Conservation (phyloP, 2,329 filamentous ascomycete species). For the Fonsecaea pedrosoi region DNA sequence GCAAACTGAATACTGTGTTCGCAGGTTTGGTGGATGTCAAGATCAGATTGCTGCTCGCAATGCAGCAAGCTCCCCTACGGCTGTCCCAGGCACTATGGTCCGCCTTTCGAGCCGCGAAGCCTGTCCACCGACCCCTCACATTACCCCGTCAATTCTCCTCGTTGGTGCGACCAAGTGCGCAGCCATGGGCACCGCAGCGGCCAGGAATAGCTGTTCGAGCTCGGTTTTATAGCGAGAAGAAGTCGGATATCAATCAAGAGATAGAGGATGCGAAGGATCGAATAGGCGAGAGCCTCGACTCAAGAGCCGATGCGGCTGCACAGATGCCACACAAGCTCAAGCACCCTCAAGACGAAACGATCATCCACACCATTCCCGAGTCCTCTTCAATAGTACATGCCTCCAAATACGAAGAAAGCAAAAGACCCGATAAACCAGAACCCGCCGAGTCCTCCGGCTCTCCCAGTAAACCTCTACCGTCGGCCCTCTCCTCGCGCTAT, state of each 20-base stretch:
- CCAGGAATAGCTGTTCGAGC: constrained; percentile 31
- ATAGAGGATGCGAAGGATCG: constrained; percentile 36
- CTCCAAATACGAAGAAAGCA: constrained; percentile 17
- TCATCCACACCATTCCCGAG: constrained; percentile 39
- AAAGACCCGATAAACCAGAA: constrained; percentile 7
- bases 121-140: constrained; percentile 22
- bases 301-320: constrained; percentile 32
- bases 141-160: constrained; percentile 24
- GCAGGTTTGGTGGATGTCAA: neutral
- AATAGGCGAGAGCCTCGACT: constrained; percentile 37
- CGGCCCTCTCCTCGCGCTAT: constrained; percentile 59
- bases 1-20: neutral
- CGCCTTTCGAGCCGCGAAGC: constrained; percentile 41
- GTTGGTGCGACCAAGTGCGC: constrained; percentile 17
- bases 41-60: constrained; percentile 27
- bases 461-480: constrained; percentile 54
- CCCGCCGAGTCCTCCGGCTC: constrained; percentile 2
- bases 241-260: constrained; percentile 34
- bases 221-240: constrained; percentile 39
- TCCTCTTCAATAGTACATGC: constrained; percentile 38
- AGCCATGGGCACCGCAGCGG: constrained; percentile 24
- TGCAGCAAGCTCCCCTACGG: constrained; percentile 41
- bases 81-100: constrained; percentile 40
- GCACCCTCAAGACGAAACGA: constrained; percentile 35
- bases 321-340: constrained; percentile 30